These are phyloP conservation scores for Tolypocladium capitatum DNA, from an alignment of 2,329 filamentous ascomycete genomes.

Conservation along the genomic window DNA sequence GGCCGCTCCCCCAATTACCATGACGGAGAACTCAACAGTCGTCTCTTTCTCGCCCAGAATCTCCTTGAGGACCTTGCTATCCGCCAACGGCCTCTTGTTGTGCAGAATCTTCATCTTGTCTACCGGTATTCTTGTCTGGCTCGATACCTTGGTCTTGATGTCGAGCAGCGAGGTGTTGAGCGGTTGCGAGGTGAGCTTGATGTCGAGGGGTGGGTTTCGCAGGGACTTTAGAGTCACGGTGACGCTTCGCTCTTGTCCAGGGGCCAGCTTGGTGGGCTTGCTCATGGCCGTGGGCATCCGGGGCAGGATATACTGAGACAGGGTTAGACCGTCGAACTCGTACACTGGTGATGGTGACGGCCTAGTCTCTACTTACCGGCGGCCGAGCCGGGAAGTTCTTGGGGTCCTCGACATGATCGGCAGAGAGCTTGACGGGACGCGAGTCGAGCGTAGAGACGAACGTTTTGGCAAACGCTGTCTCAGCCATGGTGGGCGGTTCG, in stretches of 20 bases:
- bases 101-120: slow-evolving; percentile 77
- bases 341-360: neutral
- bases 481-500: slow-evolving; percentile 45
- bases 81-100: slow-evolving; percentile 73
- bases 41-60: slow-evolving; percentile 39
- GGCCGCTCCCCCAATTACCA: slow-evolving; percentile 65
- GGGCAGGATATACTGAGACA: slow-evolving; percentile 54
- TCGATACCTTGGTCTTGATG: slow-evolving; percentile 57
- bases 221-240: slow-evolving; percentile 59
- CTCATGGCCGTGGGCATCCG: slow-evolving; percentile 47
- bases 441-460: slow-evolving; percentile 73
- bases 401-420: slow-evolving; percentile 82
- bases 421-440: slow-evolving; percentile 66
- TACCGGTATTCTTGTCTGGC: slow-evolving; percentile 47
- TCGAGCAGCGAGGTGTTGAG: slow-evolving; percentile 64
- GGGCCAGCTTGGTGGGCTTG: slow-evolving; percentile 33
- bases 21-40: slow-evolving; percentile 65
- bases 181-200: slow-evolving; percentile 50
- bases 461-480: slow-evolving; percentile 69
- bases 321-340: neutral
- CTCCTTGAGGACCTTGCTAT: slow-evolving; percentile 67
- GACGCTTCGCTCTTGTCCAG: slow-evolving; percentile 37
- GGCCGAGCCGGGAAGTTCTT: slow-evolving; percentile 61
- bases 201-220: slow-evolving; percentile 58
- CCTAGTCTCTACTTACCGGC: slow-evolving; percentile 42